Base-by-base conservation (phyloP, 78 protist species). In the Diacronema lutheri region DNA sequence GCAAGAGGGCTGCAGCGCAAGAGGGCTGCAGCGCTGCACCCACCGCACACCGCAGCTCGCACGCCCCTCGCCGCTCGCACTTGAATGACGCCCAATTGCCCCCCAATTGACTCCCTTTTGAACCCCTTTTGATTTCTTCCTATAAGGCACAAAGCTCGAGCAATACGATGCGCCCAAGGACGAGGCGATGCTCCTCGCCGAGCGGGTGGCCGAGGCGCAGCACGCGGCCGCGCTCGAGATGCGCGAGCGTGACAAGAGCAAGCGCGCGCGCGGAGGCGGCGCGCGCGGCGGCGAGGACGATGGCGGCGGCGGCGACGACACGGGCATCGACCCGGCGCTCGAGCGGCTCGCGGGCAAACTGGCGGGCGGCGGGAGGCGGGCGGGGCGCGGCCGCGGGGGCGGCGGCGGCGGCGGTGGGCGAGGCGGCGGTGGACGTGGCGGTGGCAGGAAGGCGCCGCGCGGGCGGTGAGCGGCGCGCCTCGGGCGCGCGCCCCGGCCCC, bases 121-220 rank as follows among this genome's bases (percentile, higher is more conserved):
- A 62, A 25, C 25, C 25, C 25, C 25, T 62, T 62, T 62, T 62
- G 25, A 29, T 62, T 25, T 74, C 46, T n/a, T n/a, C n/a, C n/a
- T n/a, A n/a, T n/a, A n/a, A n/a, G 82, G 79, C 31, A 64, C 66
- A 44, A 83, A 68, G 77, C 50, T 83, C 37, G 41, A 20, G 35
- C 58, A 66, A 38, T 68, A 40, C 62, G 29, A 4, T 16, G 72
- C 87, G 46, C 78, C 55, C 40, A 7, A 68, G 57, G 86, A 66
- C 35, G 57, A 50, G 56, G 87, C 68, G 62, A 1, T 83, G 79
- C 68, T 83, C 25, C 87, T 83, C 20, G 9, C 68, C 21, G 80
- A 83, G 61, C 87, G 87, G 9, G 87, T 83, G 57, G 37, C 56
- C 55, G 87, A 83, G 56, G 87, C 87, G 44, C 87, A 83, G 79